phyloP scores from a whole-genome alignment of 106 monocot genomes.

The Acorus calamus region DNA sequence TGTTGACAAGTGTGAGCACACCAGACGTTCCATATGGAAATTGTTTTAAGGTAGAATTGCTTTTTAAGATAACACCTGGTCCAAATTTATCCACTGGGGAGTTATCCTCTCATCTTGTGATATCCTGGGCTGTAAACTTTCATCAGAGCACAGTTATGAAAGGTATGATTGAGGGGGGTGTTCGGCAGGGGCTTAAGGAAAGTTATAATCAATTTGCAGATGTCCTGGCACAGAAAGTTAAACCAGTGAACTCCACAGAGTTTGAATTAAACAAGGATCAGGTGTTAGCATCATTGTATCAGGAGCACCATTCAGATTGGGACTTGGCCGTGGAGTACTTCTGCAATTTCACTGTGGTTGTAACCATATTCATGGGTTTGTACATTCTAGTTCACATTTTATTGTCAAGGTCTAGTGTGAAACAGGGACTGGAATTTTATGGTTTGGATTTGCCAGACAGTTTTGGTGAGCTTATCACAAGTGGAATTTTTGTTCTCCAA shows the following conservation, averaged over 20 bases:
- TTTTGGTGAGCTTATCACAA: slow-evolving; percentile 43
- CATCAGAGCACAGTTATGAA: slow-evolving; percentile 62
- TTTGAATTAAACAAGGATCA: slow-evolving; percentile 28
- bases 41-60: slow-evolving; percentile 44
- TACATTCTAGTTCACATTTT: slow-evolving; percentile 54
- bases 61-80: slow-evolving; percentile 46
- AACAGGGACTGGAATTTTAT: slow-evolving; percentile 42
- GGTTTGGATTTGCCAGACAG: slow-evolving; percentile 72
- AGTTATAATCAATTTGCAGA: slow-evolving; percentile 42
- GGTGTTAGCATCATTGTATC: slow-evolving; percentile 37
- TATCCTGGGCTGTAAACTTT: slow-evolving; percentile 58
- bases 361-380: slow-evolving; percentile 23
- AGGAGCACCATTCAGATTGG: slow-evolving; percentile 41
- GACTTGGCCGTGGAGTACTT: slow-evolving; percentile 40
- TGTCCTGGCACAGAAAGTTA: slow-evolving; percentile 28
- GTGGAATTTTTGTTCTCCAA: slow-evolving; percentile 45
- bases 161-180: slow-evolving; percentile 46
- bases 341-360: slow-evolving; percentile 44
- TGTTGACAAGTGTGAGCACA: slow-evolving; percentile 36
- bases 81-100: slow-evolving; percentile 23
- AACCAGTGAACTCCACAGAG: slow-evolving; percentile 13
- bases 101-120: slow-evolving; percentile 28
- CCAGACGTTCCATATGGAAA: slow-evolving; percentile 69
- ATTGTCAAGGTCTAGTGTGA: slow-evolving; percentile 11
- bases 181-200: slow-evolving; percentile 48